A percentile compares a stretch with the other conserved stretches of the same genome.
These are phyloP conservation scores for Gamarada debralockiae DNA, from an alignment of 495 filamentous ascomycete species.

Conservation along the genomic window DNA sequence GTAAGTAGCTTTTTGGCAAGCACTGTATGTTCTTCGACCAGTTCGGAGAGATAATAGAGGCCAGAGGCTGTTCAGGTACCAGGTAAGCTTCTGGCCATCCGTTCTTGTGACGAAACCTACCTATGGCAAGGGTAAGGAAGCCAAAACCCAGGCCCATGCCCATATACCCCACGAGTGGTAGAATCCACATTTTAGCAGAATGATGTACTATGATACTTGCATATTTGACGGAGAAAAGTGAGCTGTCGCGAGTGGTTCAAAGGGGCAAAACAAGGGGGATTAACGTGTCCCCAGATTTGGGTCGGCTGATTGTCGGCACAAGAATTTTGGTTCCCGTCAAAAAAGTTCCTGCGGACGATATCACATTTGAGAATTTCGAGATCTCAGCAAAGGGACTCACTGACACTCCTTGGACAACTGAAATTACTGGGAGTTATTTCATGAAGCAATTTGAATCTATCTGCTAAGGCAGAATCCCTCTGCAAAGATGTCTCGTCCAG, in stretches of 20 bases:
- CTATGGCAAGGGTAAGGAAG: slow-evolving; percentile 91
- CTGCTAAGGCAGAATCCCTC: slow-evolving; percentile 22
- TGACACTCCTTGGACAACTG: neutral
- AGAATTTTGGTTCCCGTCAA: neutral
- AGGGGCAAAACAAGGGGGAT: neutral
- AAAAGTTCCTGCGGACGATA: no score
- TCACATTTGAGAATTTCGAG: no score
- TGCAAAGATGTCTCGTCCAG: slow-evolving; percentile 84
- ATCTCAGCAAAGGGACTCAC: no score
- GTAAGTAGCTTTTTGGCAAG: slow-evolving; percentile 76
- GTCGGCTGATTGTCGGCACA: no score
- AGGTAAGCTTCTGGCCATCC: neutral
- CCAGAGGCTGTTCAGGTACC: slow-evolving; percentile 67
- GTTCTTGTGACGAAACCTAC: slow-evolving; percentile 42
- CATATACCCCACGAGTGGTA: slow-evolving; percentile 84
- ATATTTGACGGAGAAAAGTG: slow-evolving; percentile 4
- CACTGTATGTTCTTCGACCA: slow-evolving; percentile 97
- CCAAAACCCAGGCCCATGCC: slow-evolving; percentile 85
- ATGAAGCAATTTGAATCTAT: slow-evolving; percentile 13
- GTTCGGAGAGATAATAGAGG: slow-evolving; percentile 95
- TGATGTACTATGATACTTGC: slow-evolving; percentile 18
- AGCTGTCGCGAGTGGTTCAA: neutral
- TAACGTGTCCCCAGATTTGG: neutral
- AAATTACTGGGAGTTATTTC: neutral
- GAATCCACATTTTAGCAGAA: slow-evolving; percentile 71